phyloP scores from a whole-genome alignment of 345 rosid genomes.

The Cochlearia excelsa region DNA sequence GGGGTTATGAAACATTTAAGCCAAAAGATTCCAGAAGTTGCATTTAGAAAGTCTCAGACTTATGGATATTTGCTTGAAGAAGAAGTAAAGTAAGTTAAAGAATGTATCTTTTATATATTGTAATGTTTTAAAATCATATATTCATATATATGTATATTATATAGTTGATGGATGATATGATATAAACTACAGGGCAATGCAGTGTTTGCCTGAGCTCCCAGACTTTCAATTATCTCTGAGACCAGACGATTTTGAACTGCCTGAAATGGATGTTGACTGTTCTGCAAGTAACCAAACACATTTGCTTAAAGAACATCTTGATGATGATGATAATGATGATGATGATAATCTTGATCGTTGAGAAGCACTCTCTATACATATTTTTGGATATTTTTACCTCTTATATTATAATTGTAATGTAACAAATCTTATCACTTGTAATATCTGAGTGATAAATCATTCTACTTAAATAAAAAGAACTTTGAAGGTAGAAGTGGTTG shows the following conservation, averaged over 20 bases:
- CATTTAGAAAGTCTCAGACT: conserved; percentile 71
- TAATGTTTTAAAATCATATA: neutral
- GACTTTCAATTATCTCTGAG: conserved; percentile 77
- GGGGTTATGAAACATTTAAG: conserved; percentile 78
- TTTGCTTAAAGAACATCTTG: conserved; percentile 61
- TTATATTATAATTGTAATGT: neutral
- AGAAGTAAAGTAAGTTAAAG: conserved; percentile 77
- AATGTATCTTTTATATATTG: neutral
- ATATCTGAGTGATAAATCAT: conserved; percentile 4
- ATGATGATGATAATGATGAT: conserved; percentile 27
- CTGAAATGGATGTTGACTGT: conserved; percentile 61
- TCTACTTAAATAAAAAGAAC: neutral
- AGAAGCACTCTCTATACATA: conserved; percentile 9
- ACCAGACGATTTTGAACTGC: conserved; percentile 70
- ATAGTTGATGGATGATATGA: neutral
- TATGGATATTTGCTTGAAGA: conserved; percentile 81
- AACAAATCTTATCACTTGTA: conserved; percentile 13
- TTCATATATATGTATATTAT: no score
- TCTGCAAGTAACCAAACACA: conserved; percentile 43
- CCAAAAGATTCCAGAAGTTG: conserved; percentile 93
- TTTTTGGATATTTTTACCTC: conserved; percentile 24
- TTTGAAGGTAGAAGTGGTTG: conserved; percentile 10
- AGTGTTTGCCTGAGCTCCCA: conserved; percentile 77
- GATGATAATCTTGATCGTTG: conserved; percentile 45
- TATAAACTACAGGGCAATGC: conserved; percentile 54